phyloP scores from a whole-genome alignment of 495 filamentous ascomycete species.

The Pyrenula massariospora region DNA sequence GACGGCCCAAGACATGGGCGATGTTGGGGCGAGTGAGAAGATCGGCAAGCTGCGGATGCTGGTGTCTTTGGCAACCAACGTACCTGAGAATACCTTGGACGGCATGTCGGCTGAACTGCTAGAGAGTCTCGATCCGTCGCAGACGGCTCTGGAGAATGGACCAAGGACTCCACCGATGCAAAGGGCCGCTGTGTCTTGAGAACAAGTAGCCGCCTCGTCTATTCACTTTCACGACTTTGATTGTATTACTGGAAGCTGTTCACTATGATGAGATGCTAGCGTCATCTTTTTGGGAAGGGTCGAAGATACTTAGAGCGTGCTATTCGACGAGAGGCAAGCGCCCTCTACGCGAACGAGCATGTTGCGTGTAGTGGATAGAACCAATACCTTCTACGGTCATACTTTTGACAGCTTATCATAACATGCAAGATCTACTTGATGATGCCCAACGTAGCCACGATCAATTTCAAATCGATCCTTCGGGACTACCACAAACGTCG shows the following conservation, averaged over 20 bases:
- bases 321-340: no score
- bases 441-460: background rate
- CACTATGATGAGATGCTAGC: conserved; percentile 9
- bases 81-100: conserved; percentile 38
- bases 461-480: background rate
- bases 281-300: no score
- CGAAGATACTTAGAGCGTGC: no score
- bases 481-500: no score
- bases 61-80: conserved; percentile 35
- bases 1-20: conserved; percentile 33
- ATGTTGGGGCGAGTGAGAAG: conserved; percentile 38
- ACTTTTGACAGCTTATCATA: no score
- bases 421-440: no score
- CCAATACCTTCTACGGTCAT: no score
- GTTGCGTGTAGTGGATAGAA: no score
- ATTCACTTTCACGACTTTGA: no score
- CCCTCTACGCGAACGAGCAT: no score
- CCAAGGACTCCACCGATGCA: conserved; percentile 1
- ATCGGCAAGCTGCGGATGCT: conserved; percentile 40
- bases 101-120: conserved; percentile 35
- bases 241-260: background rate
- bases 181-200: background rate
- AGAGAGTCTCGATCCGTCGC: conserved; percentile 26
- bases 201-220: background rate
- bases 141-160: background rate